Percentiles rank a stretch among this genome's conserved stretches.
Evolutionary conservation across 176 grass and related monocot genomes (phyloP).

Genomic region (Stipa capillata): DNA sequence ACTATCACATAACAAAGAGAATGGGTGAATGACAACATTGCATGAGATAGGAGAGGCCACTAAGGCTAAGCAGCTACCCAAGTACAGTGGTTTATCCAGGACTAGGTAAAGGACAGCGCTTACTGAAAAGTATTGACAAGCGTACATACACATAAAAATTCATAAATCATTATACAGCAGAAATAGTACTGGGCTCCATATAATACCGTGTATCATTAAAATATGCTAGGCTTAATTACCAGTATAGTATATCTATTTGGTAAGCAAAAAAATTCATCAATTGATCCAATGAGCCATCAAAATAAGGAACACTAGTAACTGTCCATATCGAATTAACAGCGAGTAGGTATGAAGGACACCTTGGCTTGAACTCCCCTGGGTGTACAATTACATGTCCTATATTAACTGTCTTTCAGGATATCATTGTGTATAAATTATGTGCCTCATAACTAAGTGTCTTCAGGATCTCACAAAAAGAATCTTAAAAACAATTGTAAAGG

Average conservation of each 20-base stretch:
- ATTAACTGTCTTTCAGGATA: neutral
- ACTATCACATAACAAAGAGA: neutral
- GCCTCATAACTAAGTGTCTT: neutral
- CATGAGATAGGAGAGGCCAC: too few relatives aligned
- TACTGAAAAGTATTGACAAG: neutral
- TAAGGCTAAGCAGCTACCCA: neutral
- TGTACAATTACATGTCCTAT: neutral
- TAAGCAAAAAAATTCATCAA: neutral
- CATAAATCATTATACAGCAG: neutral
- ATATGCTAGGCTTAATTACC: neutral
- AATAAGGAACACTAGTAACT: neutral
- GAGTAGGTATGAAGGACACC: neutral
- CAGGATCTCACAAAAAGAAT: too few relatives aligned
- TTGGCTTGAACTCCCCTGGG: neutral
- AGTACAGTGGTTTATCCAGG: too few relatives aligned
- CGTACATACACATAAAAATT: neutral
- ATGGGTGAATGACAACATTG: too few relatives aligned
- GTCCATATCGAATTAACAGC: neutral
- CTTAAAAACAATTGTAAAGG: too few relatives aligned
- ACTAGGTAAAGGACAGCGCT: neutral
- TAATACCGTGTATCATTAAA: neutral
- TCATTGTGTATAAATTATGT: neutral
- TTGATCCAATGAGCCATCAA: neutral
- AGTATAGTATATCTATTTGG: neutral
- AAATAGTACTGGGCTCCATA: neutral